Evolutionary conservation across 139 green algal genomes (phyloP).

Genomic region (Volvox reticuliferus): DNA sequence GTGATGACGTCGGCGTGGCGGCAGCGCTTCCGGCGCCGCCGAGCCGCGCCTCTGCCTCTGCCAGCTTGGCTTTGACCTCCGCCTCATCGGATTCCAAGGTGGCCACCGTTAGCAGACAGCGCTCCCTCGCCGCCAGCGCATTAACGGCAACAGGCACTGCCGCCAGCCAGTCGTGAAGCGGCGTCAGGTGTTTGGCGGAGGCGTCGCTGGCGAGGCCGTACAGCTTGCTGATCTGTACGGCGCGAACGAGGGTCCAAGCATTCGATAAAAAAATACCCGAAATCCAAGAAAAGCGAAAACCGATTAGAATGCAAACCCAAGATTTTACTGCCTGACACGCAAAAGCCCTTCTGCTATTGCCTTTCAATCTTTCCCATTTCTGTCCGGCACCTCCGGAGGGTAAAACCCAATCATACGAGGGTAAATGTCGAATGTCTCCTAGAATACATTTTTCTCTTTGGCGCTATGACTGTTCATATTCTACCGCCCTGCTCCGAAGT

Average conservation of each 20-base stretch:
- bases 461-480: too few relatives aligned
- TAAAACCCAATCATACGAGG: too few relatives aligned
- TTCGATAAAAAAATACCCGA: too few relatives aligned
- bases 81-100: conserved; percentile 22
- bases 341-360: too few relatives aligned
- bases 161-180: conserved; percentile 46
- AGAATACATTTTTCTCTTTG: too few relatives aligned
- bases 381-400: too few relatives aligned
- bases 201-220: conserved; percentile 33
- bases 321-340: too few relatives aligned
- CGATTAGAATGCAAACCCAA: too few relatives aligned
- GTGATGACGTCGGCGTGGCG: neutral
- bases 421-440: too few relatives aligned
- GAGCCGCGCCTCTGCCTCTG: neutral
- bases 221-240: conserved; percentile 12
- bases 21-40: neutral
- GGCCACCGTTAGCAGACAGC: conserved; percentile 41
- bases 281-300: too few relatives aligned
- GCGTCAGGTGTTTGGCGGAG: conserved; percentile 29
- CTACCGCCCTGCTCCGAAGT: too few relatives aligned
- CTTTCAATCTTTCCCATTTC: too few relatives aligned
- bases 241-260: neutral
- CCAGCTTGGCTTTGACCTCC: neutral
- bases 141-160: neutral
- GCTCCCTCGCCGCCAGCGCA: conserved; percentile 36